Percentiles rank a stretch among this genome's conserved stretches.
Conservation (phyloP, 257 asterid genomes). For the Solanum pimpinellifolium region DNA sequence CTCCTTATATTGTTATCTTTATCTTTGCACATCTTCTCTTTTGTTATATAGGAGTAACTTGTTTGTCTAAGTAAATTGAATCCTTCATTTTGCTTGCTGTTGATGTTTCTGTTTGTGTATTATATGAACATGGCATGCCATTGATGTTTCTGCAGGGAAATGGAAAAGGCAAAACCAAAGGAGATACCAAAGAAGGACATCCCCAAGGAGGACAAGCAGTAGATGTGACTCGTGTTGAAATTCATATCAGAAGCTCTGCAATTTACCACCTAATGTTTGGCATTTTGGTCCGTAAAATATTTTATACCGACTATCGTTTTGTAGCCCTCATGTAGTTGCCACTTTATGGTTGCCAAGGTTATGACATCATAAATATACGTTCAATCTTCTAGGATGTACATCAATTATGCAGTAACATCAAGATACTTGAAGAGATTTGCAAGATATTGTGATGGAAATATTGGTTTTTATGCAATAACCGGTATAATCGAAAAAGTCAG, state of each 20-base stretch:
- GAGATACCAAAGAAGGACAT: slow-evolving; percentile 46
- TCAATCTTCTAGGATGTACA: not conserved
- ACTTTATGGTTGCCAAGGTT: not conserved
- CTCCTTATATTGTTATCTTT: not conserved
- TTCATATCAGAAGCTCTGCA: not conserved
- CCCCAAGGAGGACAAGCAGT: slow-evolving; percentile 43
- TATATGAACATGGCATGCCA: not conserved
- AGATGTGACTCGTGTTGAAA: not conserved
- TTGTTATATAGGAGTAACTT: not conserved
- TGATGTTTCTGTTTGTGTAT: not conserved
- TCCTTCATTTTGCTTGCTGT: not conserved
- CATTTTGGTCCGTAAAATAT: not conserved
- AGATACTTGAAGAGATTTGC: not conserved
- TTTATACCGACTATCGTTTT: not conserved
- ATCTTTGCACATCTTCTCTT: not conserved
- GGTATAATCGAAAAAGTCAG: not conserved
- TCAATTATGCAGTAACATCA: not conserved
- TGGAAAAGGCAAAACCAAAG: slow-evolving; percentile 54
- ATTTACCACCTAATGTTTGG: not conserved
- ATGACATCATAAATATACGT: not conserved
- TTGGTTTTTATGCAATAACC: not conserved
- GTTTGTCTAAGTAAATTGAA: not conserved
- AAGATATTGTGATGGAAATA: not conserved
- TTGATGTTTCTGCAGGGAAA: slow-evolving; percentile 28
- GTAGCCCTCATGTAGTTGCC: not conserved